Percentiles rank a stretch among this genome's conserved stretches.
These are phyloP conservation scores for Candida gorgasii DNA, from an alignment of 805 yeast species.

Conservation along the genomic window DNA sequence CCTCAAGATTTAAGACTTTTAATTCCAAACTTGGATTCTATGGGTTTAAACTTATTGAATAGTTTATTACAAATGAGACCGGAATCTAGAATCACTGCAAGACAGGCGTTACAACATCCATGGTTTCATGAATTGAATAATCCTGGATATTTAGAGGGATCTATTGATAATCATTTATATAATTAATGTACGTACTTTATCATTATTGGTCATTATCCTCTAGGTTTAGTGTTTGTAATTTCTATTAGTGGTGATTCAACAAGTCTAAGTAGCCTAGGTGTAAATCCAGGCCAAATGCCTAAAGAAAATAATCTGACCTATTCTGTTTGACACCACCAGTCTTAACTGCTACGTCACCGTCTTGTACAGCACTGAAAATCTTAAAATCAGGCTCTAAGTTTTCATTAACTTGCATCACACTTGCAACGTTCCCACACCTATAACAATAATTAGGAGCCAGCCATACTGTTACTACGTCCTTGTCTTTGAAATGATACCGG, in stretches of 20 bases:
- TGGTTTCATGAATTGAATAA: conserved; percentile 77
- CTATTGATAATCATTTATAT: conserved; percentile 1
- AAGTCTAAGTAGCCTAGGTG: no score
- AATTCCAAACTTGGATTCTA: conserved; percentile 66
- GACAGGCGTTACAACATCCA: conserved; percentile 66
- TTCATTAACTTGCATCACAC: conserved; percentile 95
- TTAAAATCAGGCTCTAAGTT: conserved; percentile 85
- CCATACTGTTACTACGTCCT: conserved; percentile 98
- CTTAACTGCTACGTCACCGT: conserved; percentile 54
- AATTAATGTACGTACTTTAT: no score
- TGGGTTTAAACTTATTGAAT: conserved; percentile 67
- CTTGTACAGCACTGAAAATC: conserved; percentile 94
- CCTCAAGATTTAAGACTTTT: conserved; percentile 80
- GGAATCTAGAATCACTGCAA: conserved; percentile 58
- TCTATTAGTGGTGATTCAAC: no score
- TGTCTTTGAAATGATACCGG: conserved; percentile 92
- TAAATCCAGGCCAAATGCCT: no score
- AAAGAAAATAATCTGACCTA: conserved; percentile 48
- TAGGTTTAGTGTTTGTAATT: no score
- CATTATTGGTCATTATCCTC: no score
- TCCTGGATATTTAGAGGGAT: conserved; percentile 21
- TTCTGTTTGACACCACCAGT: conserved; percentile 42
- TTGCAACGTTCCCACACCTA: conserved; percentile 97
- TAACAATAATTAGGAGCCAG: conserved; percentile 97
- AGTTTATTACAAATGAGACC: conserved; percentile 62